A percentile compares a stretch with the other conserved stretches of the same genome.
Evolutionary conservation across 208 protist genomes (phyloP).

Genomic region (Leishmania guyanensis): DNA sequence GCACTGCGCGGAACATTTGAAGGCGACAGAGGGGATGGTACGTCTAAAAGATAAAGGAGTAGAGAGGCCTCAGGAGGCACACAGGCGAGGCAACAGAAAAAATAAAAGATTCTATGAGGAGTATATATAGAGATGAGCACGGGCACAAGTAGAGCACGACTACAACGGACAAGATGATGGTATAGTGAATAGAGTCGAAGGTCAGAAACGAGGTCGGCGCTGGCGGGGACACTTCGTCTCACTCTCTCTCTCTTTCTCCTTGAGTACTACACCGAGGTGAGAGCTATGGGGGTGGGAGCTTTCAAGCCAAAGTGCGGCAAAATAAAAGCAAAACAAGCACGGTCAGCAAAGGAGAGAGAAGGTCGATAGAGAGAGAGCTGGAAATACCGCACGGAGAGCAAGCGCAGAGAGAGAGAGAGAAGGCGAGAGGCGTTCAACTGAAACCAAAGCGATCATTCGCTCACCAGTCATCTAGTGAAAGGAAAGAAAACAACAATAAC

Average conservation of each 20-base stretch:
- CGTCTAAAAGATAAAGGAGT: conserved; percentile 6
- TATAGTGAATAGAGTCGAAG: background rate
- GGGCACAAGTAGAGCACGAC: background rate
- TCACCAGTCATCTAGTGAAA: background rate
- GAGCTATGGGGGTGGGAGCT: background rate
- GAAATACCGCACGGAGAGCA: background rate
- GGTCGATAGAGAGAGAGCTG: background rate
- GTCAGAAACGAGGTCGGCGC: background rate
- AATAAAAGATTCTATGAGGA: background rate
- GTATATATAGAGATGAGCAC: background rate
- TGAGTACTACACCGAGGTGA: background rate
- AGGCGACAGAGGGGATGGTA: background rate
- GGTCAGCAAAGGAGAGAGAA: background rate
- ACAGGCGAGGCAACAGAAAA: background rate
- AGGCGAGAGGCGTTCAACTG: background rate
- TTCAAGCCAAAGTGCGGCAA: background rate
- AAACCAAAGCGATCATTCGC: background rate
- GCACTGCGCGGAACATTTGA: conserved; percentile 66
- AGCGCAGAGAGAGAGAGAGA: background rate
- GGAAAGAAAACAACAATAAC: background rate
- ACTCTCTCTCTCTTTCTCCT: background rate
- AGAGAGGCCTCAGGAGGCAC: background rate
- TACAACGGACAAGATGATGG: background rate
- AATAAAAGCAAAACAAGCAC: background rate
- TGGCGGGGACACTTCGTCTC: background rate